Evolutionary conservation across 306 rosid species (phyloP), one percentile per base, ranked within the genome.

Genomic region (Psophocarpus tetragonolobus): DNA sequence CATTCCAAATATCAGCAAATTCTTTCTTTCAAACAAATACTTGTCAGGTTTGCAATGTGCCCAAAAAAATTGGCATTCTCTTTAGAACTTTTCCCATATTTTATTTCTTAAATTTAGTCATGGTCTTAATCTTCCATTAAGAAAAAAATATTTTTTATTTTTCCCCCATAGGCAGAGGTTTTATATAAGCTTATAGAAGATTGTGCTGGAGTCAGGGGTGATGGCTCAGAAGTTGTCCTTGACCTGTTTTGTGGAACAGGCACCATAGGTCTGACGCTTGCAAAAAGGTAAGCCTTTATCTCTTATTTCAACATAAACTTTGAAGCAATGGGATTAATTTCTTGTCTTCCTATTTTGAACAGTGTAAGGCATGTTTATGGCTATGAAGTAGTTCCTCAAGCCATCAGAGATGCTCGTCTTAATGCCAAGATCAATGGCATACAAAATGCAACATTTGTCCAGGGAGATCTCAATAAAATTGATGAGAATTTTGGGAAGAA

Each of bases 171-270:
- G 98, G 98, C 98, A 68, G 98, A 95, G 81, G 91, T 92, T 82
- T 81, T 95, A 70, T 95, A 95, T 86, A 86, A 87, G 78, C 93
- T 89, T 56, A 89, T 95, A 75, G 95, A 84, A 85, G 97, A 92
- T 42, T 88, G 87, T 86, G 95, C 92, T 85, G 90, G 88, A 67
- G 85, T 95, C 76, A 87, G 38, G 74, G 97, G 97, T 74, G 97
- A 95, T 78, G 91, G 91, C 76, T 92, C 97, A 24, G 97, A 95
- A 86, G 33, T 89, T 83, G 91, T 95, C 78, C 98, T 95, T 70
- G 98, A 95, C 89, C 85, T 95, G 75, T 95, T 95, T 88, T 95
- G 98, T 87, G 98, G 97, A 75, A 95, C 98, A 12, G 98, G 98
- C 72, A 92, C 98, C 53, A 95, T 95, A 68, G 97, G 98, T 83